Conservation (phyloP, 78 protist genomes). For the Dictyostelium citrinum region DNA sequence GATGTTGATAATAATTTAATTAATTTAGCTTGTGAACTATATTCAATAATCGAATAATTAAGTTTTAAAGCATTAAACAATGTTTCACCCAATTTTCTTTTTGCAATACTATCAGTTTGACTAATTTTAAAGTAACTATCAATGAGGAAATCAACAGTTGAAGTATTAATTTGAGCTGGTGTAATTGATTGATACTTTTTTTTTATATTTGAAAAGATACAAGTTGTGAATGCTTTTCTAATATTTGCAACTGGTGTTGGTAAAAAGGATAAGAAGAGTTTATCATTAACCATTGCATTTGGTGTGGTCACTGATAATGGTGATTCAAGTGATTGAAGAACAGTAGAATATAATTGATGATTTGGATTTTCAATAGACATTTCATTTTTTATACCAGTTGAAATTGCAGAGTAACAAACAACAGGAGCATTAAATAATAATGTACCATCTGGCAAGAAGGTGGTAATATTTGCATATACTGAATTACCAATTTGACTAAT, state of each 20-base stretch:
- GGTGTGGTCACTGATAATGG: neutral
- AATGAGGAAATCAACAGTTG: neutral
- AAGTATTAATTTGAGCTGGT: neutral
- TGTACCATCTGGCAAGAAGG: neutral
- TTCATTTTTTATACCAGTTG: neutral
- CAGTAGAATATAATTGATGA: neutral
- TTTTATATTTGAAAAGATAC: neutral
- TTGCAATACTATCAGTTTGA: neutral
- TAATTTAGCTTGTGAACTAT: neutral
- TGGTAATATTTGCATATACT: neutral
- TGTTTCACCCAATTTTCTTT: neutral
- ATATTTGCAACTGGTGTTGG: neutral
- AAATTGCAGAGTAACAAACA: neutral
- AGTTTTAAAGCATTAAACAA: neutral
- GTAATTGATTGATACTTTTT: neutral
- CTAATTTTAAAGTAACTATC: neutral
- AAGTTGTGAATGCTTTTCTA: neutral
- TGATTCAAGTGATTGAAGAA: neutral
- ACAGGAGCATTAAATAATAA: neutral
- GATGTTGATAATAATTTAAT: neutral
- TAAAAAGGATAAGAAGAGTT: neutral
- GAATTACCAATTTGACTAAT: neutral
- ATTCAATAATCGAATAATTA: neutral
- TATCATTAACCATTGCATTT: neutral
- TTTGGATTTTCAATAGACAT: constrained; percentile 5